Conservation (phyloP, 805 yeast genomes). For the Ogataea minuta region DNA sequence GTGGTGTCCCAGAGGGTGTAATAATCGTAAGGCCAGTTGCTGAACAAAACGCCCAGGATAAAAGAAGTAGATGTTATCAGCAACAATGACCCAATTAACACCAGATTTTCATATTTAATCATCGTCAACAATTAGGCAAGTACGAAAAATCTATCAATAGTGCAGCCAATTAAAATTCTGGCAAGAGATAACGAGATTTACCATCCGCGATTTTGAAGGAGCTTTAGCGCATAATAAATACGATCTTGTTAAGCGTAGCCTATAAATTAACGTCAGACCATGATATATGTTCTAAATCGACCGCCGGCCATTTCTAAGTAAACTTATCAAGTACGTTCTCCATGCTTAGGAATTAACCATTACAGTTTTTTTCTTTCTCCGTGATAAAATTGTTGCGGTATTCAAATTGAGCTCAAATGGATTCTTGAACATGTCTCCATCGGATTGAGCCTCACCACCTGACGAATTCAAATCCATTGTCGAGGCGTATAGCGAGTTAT, state of each 20-base stretch:
- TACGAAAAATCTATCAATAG: not conserved
- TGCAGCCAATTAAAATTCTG: constrained; percentile 1
- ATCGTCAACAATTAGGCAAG: constrained; percentile 3
- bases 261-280: not conserved
- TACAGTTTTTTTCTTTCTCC: constrained; percentile 35
- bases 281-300: not conserved
- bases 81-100: constrained; percentile 32
- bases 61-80: constrained; percentile 56
- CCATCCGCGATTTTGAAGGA: too few species aligned
- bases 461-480: constrained; percentile 5
- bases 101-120: constrained; percentile 33
- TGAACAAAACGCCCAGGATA: constrained; percentile 72
- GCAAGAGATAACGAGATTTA: constrained; percentile 7
- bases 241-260: constrained; percentile 9
- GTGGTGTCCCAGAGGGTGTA: constrained; percentile 64
- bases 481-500: constrained; percentile 15
- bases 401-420: constrained; percentile 47
- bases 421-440: constrained; percentile 11
- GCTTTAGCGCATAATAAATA: constrained; percentile 1
- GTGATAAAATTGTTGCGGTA: constrained; percentile 53
- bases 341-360: constrained; percentile 5
- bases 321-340: not conserved
- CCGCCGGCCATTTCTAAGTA: not conserved
- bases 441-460: constrained; percentile 7
- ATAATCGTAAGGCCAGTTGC: constrained; percentile 81